Conservation (phyloP, 345 rosid species). For the Lumnitzera littorea region DNA sequence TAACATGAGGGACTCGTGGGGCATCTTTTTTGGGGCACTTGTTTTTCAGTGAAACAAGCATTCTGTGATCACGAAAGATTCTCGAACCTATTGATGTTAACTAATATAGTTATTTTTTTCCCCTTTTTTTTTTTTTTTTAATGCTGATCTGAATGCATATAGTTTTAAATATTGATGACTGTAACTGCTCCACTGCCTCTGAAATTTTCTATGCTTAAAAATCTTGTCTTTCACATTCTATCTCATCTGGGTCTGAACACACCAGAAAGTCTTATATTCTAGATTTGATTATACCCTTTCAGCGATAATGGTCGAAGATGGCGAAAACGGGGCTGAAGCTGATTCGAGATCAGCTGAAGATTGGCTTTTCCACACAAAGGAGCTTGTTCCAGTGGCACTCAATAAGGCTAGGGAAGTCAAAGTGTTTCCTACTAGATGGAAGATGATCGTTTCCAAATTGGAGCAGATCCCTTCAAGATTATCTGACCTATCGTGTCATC, state of each 20-base stretch:
- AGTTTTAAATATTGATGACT: slow-evolving; percentile 29
- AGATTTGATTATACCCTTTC: slow-evolving; percentile 9
- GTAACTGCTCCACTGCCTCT: slow-evolving; percentile 68
- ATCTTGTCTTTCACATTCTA: slow-evolving; percentile 11
- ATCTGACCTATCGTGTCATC: slow-evolving; percentile 87
- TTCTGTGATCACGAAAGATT: slow-evolving; percentile 48
- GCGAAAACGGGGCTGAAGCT: slow-evolving; percentile 15
- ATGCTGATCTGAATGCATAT: slow-evolving; percentile 18
- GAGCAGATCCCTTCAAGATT: slow-evolving; percentile 75
- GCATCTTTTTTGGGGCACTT: slow-evolving; percentile 22
- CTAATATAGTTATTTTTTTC: slow-evolving; percentile 17
- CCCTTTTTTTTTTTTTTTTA: slow-evolving; percentile 11
- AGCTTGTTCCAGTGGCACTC: slow-evolving; percentile 61
- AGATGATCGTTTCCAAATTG: slow-evolving; percentile 66
- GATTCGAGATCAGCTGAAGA: slow-evolving; percentile 52
- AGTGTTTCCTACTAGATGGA: slow-evolving; percentile 81
- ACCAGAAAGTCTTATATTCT: slow-evolving; percentile 16
- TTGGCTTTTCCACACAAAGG: slow-evolving; percentile 60
- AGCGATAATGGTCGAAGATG: slow-evolving; percentile 46
- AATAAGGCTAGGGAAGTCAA: slow-evolving; percentile 51
- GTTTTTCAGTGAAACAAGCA: slow-evolving; percentile 35
- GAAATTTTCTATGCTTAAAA: slow-evolving; percentile 22
- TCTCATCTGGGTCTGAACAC: slow-evolving; percentile 20
- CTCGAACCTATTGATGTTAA: slow-evolving; percentile 41
- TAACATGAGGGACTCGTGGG: slow-evolving; percentile 40